These are phyloP conservation scores for Arthrobotrys sinensis DNA, from an alignment of 2,329 filamentous ascomycete genomes.

Conservation along the genomic window DNA sequence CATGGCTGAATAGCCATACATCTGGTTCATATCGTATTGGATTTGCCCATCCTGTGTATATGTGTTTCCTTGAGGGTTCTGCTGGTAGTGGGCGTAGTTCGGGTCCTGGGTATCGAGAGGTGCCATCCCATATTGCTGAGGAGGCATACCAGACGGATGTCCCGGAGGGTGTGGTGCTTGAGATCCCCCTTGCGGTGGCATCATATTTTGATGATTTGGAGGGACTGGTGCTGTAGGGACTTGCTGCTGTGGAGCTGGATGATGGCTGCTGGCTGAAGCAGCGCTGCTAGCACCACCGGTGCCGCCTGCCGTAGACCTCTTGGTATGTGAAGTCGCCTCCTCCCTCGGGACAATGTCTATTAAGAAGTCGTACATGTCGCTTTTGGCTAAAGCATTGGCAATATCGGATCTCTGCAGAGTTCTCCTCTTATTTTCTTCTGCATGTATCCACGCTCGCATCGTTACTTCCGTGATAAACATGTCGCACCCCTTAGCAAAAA, in stretches of 20 bases:
- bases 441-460: slow-evolving; percentile 99
- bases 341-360: slow-evolving; percentile 98
- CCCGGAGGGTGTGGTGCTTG: slow-evolving; percentile 77
- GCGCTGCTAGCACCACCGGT: slow-evolving; percentile 71
- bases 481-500: slow-evolving; percentile 98
- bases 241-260: slow-evolving; percentile 70
- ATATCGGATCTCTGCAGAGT: slow-evolving; percentile 97
- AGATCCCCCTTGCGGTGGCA: slow-evolving; percentile 75
- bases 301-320: slow-evolving; percentile 74
- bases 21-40: slow-evolving; percentile 84
- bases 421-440: slow-evolving; percentile 97
- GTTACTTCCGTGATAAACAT: slow-evolving; percentile 99
- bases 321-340: slow-evolving; percentile 85
- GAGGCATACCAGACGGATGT: slow-evolving; percentile 83
- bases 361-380: slow-evolving; percentile 99
- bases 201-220: slow-evolving; percentile 73
- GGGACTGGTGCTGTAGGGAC: slow-evolving; percentile 72
- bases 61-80: slow-evolving; percentile 70
- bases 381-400: slow-evolving; percentile 93
- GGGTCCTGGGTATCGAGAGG: slow-evolving; percentile 83
- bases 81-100: slow-evolving; percentile 80
- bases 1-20: slow-evolving; percentile 88
- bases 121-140: slow-evolving; percentile 84
- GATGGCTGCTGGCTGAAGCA: slow-evolving; percentile 68
- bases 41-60: slow-evolving; percentile 72